Percentiles rank a stretch among this genome's conserved stretches.
Evolutionary conservation across 2,329 filamentous ascomycete species (phyloP).

Genomic region (Cladosporium cucumerinum): DNA sequence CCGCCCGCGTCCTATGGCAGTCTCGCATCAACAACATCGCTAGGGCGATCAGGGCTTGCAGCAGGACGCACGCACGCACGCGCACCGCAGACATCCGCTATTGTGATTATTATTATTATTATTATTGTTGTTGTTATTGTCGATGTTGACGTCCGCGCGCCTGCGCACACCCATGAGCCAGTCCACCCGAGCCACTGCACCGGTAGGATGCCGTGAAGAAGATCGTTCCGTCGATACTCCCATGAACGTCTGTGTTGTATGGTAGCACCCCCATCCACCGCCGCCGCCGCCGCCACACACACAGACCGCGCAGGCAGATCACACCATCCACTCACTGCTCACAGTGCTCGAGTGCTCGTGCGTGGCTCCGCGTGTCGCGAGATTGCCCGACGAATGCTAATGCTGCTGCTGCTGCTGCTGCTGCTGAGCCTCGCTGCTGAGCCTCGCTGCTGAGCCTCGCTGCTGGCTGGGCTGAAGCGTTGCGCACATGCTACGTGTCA

Average conservation of each 20-base stretch:
- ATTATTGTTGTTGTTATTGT: neutral
- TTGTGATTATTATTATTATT: too few relatives aligned
- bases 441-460: too few relatives aligned
- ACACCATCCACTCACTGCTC: neutral
- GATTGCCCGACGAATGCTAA: neutral
- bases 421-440: too few relatives aligned
- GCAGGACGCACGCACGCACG: neutral
- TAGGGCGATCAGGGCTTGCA: neutral
- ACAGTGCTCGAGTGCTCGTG: constrained; percentile 10
- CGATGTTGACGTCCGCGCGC: neutral
- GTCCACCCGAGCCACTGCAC: neutral
- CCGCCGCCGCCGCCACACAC: neutral
- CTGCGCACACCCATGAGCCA: neutral
- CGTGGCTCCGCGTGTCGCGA: constrained; percentile 6
- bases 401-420: neutral
- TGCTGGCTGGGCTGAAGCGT: neutral
- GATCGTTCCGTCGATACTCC: neutral
- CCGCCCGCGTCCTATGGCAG: neutral
- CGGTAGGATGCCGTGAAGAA: constrained; percentile 14
- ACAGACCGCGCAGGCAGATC: constrained; percentile 3
- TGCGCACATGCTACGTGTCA: constrained; percentile 7
- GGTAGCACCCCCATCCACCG: neutral
- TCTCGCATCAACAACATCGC: neutral
- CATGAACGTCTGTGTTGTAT: too few relatives aligned
- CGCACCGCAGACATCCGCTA: neutral